phyloP scores from a whole-genome alignment of 768 basidiomycete genomes.

The Suillus bovinus region DNA sequence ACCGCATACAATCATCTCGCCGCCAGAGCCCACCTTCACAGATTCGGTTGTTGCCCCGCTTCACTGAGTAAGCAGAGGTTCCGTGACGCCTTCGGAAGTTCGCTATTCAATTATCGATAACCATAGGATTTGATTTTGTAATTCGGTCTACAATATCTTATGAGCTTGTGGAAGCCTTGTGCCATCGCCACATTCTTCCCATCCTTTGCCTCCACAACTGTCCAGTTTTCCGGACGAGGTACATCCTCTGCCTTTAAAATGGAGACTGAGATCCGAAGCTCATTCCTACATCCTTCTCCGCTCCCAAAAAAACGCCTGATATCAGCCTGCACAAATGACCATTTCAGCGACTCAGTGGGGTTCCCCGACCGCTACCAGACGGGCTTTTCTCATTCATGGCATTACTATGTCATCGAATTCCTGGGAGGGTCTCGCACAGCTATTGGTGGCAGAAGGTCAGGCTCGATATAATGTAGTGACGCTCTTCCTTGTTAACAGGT shows the following conservation, averaged over 20 bases:
- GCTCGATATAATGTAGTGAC: not conserved
- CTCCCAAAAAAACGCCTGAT: not conserved
- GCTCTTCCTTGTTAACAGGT: not conserved
- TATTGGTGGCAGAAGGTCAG: slow-evolving; percentile 10
- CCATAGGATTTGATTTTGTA: not conserved
- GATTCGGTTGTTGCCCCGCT: not conserved
- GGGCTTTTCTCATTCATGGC: slow-evolving; percentile 14
- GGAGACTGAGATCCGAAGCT: not conserved
- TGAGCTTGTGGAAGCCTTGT: not conserved
- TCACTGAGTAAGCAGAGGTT: not conserved
- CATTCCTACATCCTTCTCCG: not conserved
- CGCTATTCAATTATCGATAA: not conserved
- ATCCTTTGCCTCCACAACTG: not conserved
- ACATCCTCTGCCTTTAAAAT: not conserved
- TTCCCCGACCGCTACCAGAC: slow-evolving; percentile 5
- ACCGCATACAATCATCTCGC: not conserved
- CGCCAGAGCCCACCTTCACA: not conserved
- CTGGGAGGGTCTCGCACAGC: slow-evolving; percentile 11
- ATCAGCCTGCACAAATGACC: not conserved
- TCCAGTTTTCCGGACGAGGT: not conserved
- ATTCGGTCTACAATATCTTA: not conserved
- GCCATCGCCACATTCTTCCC: not conserved
- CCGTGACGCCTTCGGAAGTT: not conserved
- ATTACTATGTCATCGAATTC: slow-evolving; percentile 7
- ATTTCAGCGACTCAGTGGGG: slow-evolving; percentile 13